Conservation (phyloP, 2,329 filamentous ascomycete species). For the Cladorrhinum sp. region DNA sequence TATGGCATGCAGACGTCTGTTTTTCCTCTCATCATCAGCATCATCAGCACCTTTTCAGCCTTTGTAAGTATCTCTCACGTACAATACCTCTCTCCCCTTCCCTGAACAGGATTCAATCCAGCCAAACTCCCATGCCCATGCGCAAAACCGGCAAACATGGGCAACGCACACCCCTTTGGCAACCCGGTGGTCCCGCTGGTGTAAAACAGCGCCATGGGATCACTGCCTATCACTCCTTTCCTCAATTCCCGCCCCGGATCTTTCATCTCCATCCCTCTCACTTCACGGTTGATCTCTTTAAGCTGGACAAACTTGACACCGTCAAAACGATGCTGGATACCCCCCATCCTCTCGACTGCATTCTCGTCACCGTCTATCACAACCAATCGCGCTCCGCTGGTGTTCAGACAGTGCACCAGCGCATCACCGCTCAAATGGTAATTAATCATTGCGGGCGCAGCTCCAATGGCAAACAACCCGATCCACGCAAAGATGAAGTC, state of each 20-base stretch:
- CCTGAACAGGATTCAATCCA: slow-evolving; percentile 30
- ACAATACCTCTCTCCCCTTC: slow-evolving; percentile 58
- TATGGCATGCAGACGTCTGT: slow-evolving; percentile 67
- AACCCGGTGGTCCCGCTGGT: slow-evolving; percentile 75
- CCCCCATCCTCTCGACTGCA: slow-evolving; percentile 56
- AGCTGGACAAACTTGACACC: slow-evolving; percentile 55
- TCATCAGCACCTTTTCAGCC: not conserved
- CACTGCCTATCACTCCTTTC: slow-evolving; percentile 46
- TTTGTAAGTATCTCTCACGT: not conserved
- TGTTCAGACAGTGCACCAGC: slow-evolving; percentile 61
- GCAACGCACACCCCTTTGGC: slow-evolving; percentile 67
- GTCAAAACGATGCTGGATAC: slow-evolving; percentile 42
- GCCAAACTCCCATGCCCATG: slow-evolving; percentile 27
- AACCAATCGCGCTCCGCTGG: slow-evolving; percentile 54
- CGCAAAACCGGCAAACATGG: slow-evolving; percentile 42
- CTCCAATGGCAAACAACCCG: slow-evolving; percentile 62
- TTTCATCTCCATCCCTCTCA: slow-evolving; percentile 44
- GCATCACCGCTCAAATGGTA: slow-evolving; percentile 63
- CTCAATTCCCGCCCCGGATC: slow-evolving; percentile 56
- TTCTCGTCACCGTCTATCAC: slow-evolving; percentile 56
- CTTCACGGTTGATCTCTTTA: slow-evolving; percentile 43
- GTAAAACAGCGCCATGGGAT: slow-evolving; percentile 65
- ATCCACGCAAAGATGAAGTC: slow-evolving; percentile 67
- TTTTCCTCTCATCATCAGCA: not conserved
- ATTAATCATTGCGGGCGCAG: slow-evolving; percentile 69